These are phyloP conservation scores for Cryptococcus deneoformans DNA, from an alignment of 1,284 basidiomycete species.

Conservation along the genomic window DNA sequence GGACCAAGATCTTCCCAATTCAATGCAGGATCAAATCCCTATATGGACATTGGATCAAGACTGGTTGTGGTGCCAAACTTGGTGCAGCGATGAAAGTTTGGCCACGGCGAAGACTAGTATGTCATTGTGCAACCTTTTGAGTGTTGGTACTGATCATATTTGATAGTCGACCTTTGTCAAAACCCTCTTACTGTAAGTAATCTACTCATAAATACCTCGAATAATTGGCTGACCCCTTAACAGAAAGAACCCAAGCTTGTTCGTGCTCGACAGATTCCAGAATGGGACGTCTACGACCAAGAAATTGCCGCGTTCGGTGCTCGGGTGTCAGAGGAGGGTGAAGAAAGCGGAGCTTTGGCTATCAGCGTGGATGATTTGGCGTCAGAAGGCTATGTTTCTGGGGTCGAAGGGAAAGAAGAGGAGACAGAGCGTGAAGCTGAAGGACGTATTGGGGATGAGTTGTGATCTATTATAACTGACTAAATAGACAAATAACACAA, in stretches of 20 bases:
- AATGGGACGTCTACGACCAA: conserved; percentile 90
- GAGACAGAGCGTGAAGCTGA: neutral
- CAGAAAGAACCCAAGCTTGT: conserved; percentile 95
- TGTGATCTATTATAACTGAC: too few species aligned
- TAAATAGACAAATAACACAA: too few species aligned
- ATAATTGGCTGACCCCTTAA: conserved; percentile 3
- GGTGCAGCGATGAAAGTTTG: conserved; percentile 54
- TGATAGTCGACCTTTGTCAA: conserved; percentile 86
- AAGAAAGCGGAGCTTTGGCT: conserved; percentile 53
- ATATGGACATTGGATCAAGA: conserved; percentile 84
- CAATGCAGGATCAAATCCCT: conserved; percentile 75
- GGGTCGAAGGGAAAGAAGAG: conserved; percentile 1
- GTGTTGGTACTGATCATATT: neutral
- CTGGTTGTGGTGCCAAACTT: conserved; percentile 78
- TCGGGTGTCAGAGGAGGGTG: conserved; percentile 50
- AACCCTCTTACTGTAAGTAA: conserved; percentile 78
- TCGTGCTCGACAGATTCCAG: conserved; percentile 89
- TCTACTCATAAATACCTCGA: neutral
- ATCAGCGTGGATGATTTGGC: conserved; percentile 74
- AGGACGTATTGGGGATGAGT: conserved; percentile 21
- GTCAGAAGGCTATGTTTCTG: conserved; percentile 32
- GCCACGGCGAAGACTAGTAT: conserved; percentile 53
- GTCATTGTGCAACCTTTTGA: conserved; percentile 1
- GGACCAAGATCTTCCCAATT: conserved; percentile 96
- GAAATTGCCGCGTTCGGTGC: conserved; percentile 60